Conservation (phyloP, 2,329 filamentous ascomycete genomes). For the Penicillium polonicum region DNA sequence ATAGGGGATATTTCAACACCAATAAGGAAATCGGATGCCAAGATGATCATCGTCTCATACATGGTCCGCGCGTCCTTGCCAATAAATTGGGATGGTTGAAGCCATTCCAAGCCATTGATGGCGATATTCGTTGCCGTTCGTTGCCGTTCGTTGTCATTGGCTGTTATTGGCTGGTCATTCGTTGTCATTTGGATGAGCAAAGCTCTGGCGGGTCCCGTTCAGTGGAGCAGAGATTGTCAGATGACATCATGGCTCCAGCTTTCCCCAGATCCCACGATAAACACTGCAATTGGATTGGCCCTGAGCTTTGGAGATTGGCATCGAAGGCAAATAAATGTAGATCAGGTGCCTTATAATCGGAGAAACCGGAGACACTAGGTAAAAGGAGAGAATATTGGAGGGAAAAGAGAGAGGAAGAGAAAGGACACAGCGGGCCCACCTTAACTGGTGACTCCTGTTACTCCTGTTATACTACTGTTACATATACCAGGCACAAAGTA, state of each 20-base stretch:
- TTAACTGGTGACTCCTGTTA: not conserved
- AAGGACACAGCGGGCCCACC: not conserved
- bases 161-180: not conserved
- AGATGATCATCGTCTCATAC: not conserved
- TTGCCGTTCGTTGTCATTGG: too few relatives aligned
- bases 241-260: conserved; percentile 5
- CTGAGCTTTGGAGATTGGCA: too few relatives aligned
- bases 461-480: not conserved
- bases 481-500: not conserved
- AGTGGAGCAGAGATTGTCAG: not conserved
- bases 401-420: not conserved
- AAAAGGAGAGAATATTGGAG: too few relatives aligned
- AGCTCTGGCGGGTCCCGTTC: not conserved
- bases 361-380: not conserved
- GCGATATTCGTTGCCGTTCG: not conserved
- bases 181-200: not conserved
- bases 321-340: not conserved
- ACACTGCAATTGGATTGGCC: not conserved
- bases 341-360: not conserved
- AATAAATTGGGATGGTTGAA: not conserved
- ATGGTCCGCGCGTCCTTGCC: not conserved
- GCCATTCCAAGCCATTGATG: not conserved
- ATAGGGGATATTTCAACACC: not conserved
- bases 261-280: not conserved
- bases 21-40: not conserved